These are phyloP conservation scores for Fusarium burgessii DNA, from an alignment of 2,329 filamentous ascomycete genomes.

Conservation along the genomic window DNA sequence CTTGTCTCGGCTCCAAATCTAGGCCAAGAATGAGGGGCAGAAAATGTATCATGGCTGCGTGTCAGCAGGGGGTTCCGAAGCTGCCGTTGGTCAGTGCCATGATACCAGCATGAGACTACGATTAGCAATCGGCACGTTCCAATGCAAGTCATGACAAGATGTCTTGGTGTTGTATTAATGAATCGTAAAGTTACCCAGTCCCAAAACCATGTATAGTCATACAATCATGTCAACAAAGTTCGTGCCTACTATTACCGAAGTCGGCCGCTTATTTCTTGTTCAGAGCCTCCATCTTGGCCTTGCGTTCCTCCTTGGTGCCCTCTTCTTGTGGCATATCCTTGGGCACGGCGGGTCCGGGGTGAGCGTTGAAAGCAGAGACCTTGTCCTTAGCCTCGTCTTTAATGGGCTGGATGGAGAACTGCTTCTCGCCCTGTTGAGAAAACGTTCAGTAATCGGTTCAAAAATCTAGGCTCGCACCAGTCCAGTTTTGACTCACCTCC, in stretches of 20 bases:
- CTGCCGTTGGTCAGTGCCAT: constrained; percentile 26
- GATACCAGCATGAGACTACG: constrained; percentile 31
- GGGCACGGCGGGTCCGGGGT: constrained; percentile 69
- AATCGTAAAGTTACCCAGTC: constrained; percentile 17
- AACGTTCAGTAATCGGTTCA: constrained; percentile 15
- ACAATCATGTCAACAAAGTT: constrained; percentile 29
- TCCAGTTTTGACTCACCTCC: constrained; percentile 39
- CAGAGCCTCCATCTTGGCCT: constrained; percentile 72
- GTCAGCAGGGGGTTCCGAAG: constrained; percentile 31
- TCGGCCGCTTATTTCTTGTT: constrained; percentile 63
- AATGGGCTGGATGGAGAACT: constrained; percentile 61
- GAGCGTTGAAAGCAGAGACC: constrained; percentile 65
- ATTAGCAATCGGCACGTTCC: background rate
- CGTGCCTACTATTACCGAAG: constrained; percentile 1
- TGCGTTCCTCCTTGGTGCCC: constrained; percentile 76
- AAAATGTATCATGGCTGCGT: constrained; percentile 15
- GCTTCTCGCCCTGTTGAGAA: constrained; percentile 54
- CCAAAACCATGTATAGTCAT: constrained; percentile 36
- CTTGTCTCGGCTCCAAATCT: constrained; percentile 9
- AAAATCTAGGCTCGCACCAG: background rate
- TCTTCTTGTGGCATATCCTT: constrained; percentile 66
- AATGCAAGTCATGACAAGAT: constrained; percentile 4
- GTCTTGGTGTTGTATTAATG: constrained; percentile 21
- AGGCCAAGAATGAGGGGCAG: constrained; percentile 13
- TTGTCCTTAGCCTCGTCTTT: constrained; percentile 58